These are phyloP conservation scores for Colletotrichum sp. DNA, from an alignment of 2,329 filamentous ascomycete species.

Conservation along the genomic window DNA sequence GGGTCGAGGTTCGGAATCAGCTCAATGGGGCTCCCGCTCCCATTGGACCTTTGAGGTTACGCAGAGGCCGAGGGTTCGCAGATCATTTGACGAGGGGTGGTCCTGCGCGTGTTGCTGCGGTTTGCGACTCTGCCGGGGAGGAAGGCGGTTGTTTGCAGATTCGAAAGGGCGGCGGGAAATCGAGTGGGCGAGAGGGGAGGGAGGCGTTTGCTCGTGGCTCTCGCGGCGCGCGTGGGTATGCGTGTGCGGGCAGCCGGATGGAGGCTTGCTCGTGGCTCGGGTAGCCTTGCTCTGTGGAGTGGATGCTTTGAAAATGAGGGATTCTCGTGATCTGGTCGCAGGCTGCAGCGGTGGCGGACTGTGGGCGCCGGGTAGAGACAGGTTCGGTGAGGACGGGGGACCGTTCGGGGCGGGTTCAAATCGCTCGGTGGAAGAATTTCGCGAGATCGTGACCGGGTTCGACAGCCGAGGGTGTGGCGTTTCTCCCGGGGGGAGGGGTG, in stretches of 20 bases:
- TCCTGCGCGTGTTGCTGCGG: background rate
- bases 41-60: constrained; percentile 50
- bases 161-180: background rate
- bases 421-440: background rate
- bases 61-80: constrained; percentile 46
- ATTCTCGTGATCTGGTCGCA: background rate
- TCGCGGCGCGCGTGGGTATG: background rate
- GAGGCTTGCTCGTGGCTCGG: background rate
- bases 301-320: background rate
- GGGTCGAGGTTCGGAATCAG: constrained; percentile 29
- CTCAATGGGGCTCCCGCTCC: constrained; percentile 37
- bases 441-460: background rate
- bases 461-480: background rate
- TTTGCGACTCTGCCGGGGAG: background rate
- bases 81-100: constrained; percentile 28
- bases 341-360: background rate
- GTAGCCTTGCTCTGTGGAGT: background rate
- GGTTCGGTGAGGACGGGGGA: background rate
- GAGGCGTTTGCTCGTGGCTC: background rate
- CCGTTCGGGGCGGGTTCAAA: background rate
- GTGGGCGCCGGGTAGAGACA: background rate
- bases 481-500: background rate
- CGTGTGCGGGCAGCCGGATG: background rate
- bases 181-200: background rate
- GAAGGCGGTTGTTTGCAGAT: background rate